Evolutionary conservation across 2,329 filamentous ascomycete genomes (phyloP), one percentile per base, ranked within the genome.

Genomic region (Aspergillus aculeatinus): DNA sequence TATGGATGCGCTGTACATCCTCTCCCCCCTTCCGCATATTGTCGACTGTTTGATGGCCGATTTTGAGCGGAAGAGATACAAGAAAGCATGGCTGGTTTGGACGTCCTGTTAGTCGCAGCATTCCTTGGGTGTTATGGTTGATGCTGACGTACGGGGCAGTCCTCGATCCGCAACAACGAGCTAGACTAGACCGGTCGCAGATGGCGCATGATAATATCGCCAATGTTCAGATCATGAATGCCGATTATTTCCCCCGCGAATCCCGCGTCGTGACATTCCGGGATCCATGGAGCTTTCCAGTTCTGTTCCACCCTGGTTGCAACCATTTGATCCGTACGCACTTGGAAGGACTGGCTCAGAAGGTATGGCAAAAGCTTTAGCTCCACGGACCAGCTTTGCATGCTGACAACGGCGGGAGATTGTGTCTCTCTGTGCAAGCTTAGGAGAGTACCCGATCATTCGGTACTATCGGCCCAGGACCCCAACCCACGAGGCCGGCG

Each of bases 11-110:
- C 87, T 99, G 66, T 99, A 98, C 79, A 82, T 99, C 62, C 84
- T 99, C 59, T 90, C 93, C 0, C 91, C 95, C 9, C 85, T 91
- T 69, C 83, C 91, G 6, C 90, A 96, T 74, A 91, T 96, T 64
- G 89, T 98, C 70, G 94, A 98, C 70, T 97, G 93, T 74, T 82
- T 99, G 51, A 87, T 98, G 79, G 92, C 93, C 71, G 95, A 99
- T 75, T 89, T 98, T 63, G 91, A 96, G 71, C 86, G 89, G 68
- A 85, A 87, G 67, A 87, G 91, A 73, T 99, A 99, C 78, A 84
- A 87, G 66, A 89, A 84, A 70, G 84, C 87, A 54, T 94, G 88
- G 76, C 77, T 99, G 61, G 85, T 98, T 63, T 99, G 95, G 94
- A 96, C 90, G 10, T 85, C 85, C 63, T 78, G 85, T 86, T 69